Conservation (phyloP, 331 rosid genomes). For the Quercus lobata region DNA sequence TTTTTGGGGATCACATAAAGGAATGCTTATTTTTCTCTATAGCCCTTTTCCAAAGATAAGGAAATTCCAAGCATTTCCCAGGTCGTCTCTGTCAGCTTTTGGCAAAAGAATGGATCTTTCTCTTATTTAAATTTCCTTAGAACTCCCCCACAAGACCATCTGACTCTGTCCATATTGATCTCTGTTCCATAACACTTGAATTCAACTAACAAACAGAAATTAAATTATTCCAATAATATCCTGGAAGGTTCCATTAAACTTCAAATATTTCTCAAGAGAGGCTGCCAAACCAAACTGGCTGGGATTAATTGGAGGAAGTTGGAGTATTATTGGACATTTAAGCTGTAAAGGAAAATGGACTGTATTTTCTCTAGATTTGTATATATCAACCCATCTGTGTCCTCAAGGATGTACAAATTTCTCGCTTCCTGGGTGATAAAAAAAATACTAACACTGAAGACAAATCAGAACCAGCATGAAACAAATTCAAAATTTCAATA, state of each 20-base stretch:
- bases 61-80: not conserved
- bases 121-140: not conserved
- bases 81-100: not conserved
- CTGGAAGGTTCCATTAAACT: not conserved
- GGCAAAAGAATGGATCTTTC: not conserved
- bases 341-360: not conserved
- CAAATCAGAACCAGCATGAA: not conserved
- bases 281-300: not conserved
- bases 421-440: not conserved
- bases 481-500: not conserved
- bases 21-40: not conserved
- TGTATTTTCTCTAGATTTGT: not conserved
- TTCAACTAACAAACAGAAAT: not conserved
- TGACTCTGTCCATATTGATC: not conserved
- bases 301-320: not conserved
- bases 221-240: not conserved
- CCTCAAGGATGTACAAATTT: not conserved
- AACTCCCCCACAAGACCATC: not conserved
- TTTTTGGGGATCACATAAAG: not conserved
- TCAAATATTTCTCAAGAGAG: not conserved
- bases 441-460: not conserved
- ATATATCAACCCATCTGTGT: not conserved
- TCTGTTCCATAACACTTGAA: not conserved
- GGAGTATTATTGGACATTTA: not conserved
- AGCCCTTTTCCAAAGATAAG: not conserved